phyloP scores from a whole-genome alignment of 2,329 filamentous ascomycete species.

The Torrubiella hemipterigena region DNA sequence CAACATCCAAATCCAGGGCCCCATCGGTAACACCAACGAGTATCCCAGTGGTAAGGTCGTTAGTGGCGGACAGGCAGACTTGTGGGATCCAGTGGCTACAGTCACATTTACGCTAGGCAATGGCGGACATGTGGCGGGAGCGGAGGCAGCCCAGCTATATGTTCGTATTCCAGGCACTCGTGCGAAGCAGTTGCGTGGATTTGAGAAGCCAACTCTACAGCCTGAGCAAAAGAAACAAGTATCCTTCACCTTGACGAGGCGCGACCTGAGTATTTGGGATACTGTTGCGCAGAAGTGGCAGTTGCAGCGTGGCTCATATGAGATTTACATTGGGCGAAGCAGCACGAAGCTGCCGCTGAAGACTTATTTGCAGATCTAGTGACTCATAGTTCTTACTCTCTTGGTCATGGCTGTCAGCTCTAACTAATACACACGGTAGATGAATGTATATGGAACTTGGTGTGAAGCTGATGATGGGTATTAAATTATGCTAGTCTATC shows the following conservation, averaged over 20 bases:
- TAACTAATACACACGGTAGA: too few species aligned
- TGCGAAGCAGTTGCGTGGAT: slow-evolving; percentile 50
- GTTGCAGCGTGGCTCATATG: slow-evolving; percentile 31
- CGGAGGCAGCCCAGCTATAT: slow-evolving; percentile 38
- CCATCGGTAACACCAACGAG: slow-evolving; percentile 14
- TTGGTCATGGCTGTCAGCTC: too few species aligned
- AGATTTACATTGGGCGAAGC: slow-evolving; percentile 33
- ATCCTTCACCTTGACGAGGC: slow-evolving; percentile 42
- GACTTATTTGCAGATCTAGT: too few species aligned
- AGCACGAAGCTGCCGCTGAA: slow-evolving; percentile 31
- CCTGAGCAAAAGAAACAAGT: slow-evolving; percentile 31
- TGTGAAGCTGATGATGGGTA: too few species aligned
- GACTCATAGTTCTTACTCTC: too few species aligned
- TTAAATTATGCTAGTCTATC: too few species aligned
- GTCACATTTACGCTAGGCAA: slow-evolving; percentile 29
- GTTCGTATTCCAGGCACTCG: slow-evolving; percentile 35
- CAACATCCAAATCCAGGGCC: slow-evolving; percentile 23
- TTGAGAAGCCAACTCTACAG: slow-evolving; percentile 45
- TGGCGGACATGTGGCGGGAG: slow-evolving; percentile 26
- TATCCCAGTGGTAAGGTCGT: slow-evolving; percentile 26
- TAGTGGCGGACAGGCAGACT: slow-evolving; percentile 31
- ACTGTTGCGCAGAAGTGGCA: slow-evolving; percentile 48
- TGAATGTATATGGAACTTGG: too few species aligned
- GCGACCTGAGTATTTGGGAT: slow-evolving; percentile 59
- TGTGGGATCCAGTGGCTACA: slow-evolving; percentile 32